phyloP scores from a whole-genome alignment of 768 basidiomycete species.

The Hysterangium stoloniferum region DNA sequence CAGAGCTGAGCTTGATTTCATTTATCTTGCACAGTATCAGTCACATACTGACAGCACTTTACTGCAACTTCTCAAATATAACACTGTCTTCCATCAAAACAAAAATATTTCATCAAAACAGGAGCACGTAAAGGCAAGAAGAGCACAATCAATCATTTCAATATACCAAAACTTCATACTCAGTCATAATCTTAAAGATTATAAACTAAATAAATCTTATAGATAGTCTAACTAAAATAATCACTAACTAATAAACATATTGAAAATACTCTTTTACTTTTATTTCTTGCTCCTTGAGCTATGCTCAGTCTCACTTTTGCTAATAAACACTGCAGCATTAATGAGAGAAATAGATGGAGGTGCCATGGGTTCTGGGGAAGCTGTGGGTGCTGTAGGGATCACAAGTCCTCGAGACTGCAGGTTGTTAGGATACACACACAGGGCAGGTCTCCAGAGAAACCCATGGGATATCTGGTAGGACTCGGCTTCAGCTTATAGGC shows the following conservation, averaged over 20 bases:
- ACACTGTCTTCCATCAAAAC: constrained; percentile 19
- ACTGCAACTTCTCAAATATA: constrained; percentile 10
- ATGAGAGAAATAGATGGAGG: too few species aligned
- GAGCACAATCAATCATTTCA: constrained; percentile 17
- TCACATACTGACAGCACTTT: constrained; percentile 18
- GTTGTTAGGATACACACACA: too few species aligned
- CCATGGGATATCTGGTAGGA: too few species aligned
- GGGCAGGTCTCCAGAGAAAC: too few species aligned
- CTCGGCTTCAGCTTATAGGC: too few species aligned
- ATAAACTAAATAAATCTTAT: constrained; percentile 20
- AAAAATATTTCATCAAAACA: constrained; percentile 20
- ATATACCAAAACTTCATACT: constrained; percentile 25
- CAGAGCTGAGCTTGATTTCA: constrained; percentile 19
- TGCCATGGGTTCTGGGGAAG: too few species aligned
- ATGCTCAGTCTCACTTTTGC: too few species aligned
- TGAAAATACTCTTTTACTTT: constrained; percentile 21
- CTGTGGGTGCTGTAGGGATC: too few species aligned
- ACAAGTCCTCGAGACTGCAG: too few species aligned
- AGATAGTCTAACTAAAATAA: constrained; percentile 31
- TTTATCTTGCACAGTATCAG: constrained; percentile 21
- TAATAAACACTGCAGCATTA: too few species aligned
- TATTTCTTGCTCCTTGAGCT: too few species aligned
- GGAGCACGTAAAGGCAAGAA: constrained; percentile 13
- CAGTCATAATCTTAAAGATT: constrained; percentile 16
- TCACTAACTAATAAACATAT: constrained; percentile 27